Conservation (phyloP, 208 protist species). For the Leptomonas seymouri region DNA sequence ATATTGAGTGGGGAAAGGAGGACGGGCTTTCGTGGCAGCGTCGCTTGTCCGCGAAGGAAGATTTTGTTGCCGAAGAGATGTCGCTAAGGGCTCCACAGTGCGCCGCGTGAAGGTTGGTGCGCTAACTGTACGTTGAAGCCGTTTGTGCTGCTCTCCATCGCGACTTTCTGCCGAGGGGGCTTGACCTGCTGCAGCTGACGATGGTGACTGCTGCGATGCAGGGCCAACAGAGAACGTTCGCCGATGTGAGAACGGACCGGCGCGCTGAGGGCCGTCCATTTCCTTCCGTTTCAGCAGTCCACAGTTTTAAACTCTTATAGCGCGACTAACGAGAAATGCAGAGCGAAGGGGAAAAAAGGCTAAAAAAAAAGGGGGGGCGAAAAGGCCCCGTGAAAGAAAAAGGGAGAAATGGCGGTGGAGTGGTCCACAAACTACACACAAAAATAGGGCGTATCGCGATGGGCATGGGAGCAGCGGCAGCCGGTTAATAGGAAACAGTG, state of each 20-base stretch:
- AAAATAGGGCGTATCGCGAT: too few relatives aligned
- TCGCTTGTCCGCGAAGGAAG: background rate
- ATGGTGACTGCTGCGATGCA: background rate
- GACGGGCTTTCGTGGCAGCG: background rate
- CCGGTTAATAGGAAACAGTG: too few relatives aligned
- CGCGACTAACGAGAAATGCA: background rate
- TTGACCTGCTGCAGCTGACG: background rate
- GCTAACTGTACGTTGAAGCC: conserved; percentile 7
- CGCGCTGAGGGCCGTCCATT: background rate
- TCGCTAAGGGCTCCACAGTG: background rate
- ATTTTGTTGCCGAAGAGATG: background rate
- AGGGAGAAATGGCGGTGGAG: background rate
- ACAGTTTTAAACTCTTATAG: background rate
- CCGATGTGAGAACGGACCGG: conserved; percentile 4
- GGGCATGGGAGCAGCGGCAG: too few relatives aligned
- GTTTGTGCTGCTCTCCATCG: background rate
- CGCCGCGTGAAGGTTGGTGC: conserved; percentile 14
- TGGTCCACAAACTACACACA: background rate
- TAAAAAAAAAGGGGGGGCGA: background rate
- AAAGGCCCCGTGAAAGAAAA: background rate
- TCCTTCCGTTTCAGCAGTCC: background rate
- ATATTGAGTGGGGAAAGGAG: background rate
- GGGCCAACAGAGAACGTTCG: conserved; percentile 14
- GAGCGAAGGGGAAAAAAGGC: conserved; percentile 1
- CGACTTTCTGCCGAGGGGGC: background rate